Base-by-base conservation (phyloP, 768 basidiomycete species). In the Fomitopsis pulvina region DNA sequence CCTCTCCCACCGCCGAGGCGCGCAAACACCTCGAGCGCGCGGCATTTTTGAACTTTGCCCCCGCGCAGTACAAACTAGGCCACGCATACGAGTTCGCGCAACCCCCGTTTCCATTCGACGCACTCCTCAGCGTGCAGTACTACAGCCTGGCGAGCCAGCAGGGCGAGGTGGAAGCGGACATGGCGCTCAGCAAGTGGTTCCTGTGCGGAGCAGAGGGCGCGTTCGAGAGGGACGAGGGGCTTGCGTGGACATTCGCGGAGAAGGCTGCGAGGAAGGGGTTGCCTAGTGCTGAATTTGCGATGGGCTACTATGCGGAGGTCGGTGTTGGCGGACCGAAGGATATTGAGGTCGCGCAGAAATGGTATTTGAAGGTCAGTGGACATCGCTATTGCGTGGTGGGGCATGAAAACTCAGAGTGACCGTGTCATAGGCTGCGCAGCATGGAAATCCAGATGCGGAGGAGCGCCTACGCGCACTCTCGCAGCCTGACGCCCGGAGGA, bases 171-270 rank as follows among this genome's bases (percentile, higher is more conserved):
- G 93, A 97, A 64, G 95, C 95, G 0, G 92, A 98, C 63, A 94
- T 97, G 92, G 94, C 92, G 2, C 75, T 97, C 48, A 85, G 81
- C 65, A 97, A 96, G 68, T 98, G 95, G 94, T 97, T 96, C 72
- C 70, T 98, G 41, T 94, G 92, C 62, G 94, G 94, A 4, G 82
- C 85, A 3, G 74, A 77, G 29, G 78, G 79, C 8, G 68, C 73
- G 14, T 93, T 96, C 58, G 89, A 90, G 30, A 92, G 92, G 66
- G 90, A 94, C 63, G 92, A 96, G 63, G 69, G 64, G 1, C 75
- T 97, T 2, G 93, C 95, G 2, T 80, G 80, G 57, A 88, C 85
- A 0, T 98, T 96, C 68, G 95, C 95, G 0, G 85, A 91, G 54
- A 95, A 96, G 68, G 86, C 88, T 0, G 85, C 86, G 0, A 63